A percentile compares a stretch with the other conserved stretches of the same genome.
Evolutionary conservation across 805 yeast genomes (phyloP).

Genomic region (Citeromyces matritensis): DNA sequence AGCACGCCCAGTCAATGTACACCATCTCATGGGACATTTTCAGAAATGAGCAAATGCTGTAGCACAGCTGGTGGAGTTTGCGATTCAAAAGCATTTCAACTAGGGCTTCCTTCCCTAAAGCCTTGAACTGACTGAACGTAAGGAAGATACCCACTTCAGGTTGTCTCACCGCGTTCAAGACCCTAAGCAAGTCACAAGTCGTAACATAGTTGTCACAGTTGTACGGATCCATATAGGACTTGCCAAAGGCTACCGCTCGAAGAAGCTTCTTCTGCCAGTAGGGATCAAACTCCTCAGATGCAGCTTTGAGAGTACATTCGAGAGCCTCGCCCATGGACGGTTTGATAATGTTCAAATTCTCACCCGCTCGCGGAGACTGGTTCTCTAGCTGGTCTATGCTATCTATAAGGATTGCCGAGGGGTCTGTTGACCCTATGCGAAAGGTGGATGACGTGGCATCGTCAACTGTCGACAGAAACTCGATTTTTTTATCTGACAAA

Average conservation of each 20-base stretch:
- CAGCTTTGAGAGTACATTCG: slow-evolving; percentile 55
- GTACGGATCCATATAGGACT: slow-evolving; percentile 37
- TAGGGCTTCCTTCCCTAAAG: slow-evolving; percentile 39
- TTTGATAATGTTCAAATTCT: slow-evolving; percentile 45
- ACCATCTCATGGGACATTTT: slow-evolving; percentile 32
- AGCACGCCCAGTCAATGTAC: slow-evolving; percentile 69
- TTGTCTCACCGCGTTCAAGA: slow-evolving; percentile 55
- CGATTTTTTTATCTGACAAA: slow-evolving; percentile 39
- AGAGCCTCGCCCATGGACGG: slow-evolving; percentile 43
- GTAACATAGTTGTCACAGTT: slow-evolving; percentile 49
- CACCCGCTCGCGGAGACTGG: slow-evolving; percentile 72
- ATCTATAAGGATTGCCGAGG: slow-evolving; percentile 73
- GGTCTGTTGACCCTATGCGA: slow-evolving; percentile 70
- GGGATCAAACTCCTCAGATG: slow-evolving; percentile 64
- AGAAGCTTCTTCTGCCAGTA: slow-evolving; percentile 69
- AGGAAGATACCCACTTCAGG: slow-evolving; percentile 54
- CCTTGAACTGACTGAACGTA: slow-evolving; percentile 37
- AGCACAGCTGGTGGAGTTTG: slow-evolving; percentile 43
- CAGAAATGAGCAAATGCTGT: slow-evolving; percentile 41
- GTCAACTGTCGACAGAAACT: slow-evolving; percentile 51
- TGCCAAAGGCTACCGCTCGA: slow-evolving; percentile 79
- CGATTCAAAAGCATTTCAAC: slow-evolving; percentile 43
- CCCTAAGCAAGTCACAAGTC: slow-evolving; percentile 45
- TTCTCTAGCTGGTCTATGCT: slow-evolving; percentile 51
- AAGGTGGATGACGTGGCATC: slow-evolving; percentile 44